Percentiles rank a stretch among this genome's conserved stretches.
Conservation (phyloP, 495 filamentous ascomycete species). For the Aspergillus carlsbadensis region DNA sequence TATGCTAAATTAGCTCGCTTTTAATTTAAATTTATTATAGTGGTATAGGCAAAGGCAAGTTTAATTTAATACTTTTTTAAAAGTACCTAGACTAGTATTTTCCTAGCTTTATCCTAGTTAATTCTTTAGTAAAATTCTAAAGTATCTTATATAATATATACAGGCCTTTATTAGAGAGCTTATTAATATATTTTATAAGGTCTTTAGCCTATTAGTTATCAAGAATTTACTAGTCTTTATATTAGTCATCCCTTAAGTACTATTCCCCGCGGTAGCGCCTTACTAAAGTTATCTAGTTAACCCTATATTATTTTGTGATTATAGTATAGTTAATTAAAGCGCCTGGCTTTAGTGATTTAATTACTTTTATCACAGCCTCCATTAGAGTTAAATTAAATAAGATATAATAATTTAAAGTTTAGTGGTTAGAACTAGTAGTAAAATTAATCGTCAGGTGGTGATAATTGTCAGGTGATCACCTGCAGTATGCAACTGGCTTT, state of each 20-base stretch:
- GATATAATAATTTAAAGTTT: no score
- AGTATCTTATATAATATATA: background rate
- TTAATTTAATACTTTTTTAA: background rate
- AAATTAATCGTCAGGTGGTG: no score
- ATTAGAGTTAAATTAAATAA: no score
- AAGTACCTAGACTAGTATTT: background rate
- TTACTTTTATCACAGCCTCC: background rate
- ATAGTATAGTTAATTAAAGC: background rate
- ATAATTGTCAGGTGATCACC: no score
- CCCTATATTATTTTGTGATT: background rate
- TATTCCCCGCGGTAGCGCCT: background rate
- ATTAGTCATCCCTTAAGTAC: background rate
- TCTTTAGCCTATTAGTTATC: background rate
- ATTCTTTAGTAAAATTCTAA: slow-evolving; percentile 1
- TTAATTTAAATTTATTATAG: background rate
- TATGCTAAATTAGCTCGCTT: background rate
- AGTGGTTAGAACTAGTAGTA: no score
- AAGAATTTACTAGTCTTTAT: background rate
- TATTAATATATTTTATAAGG: slow-evolving; percentile 1
- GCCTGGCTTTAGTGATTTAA: background rate
- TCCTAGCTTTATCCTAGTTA: background rate
- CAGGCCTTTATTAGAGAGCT: background rate
- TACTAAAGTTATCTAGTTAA: background rate
- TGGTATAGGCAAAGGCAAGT: background rate
- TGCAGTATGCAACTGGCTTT: no score